phyloP scores from a whole-genome alignment of 2,329 filamentous ascomycete species.

The Botrytis elliptica region DNA sequence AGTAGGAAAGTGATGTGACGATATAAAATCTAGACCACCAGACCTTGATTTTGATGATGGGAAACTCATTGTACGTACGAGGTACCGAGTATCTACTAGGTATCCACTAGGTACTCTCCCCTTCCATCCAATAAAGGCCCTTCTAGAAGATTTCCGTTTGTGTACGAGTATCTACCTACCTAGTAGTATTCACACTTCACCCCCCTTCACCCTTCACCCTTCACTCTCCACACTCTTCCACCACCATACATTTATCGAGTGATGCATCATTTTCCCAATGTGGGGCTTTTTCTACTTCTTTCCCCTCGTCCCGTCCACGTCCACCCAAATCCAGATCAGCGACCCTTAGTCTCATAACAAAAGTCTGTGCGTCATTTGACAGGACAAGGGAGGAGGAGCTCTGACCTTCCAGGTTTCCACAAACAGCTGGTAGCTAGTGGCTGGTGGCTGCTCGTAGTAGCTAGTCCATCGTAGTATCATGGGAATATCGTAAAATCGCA shows the following conservation, averaged over 20 bases:
- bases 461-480: not conserved
- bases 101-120: not conserved
- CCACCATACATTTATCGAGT: not conserved
- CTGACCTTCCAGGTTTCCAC: not conserved
- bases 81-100: too few species aligned
- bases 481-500: not conserved
- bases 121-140: not conserved
- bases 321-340: not conserved
- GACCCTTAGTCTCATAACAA: not conserved
- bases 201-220: too few species aligned
- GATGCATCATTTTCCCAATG: not conserved
- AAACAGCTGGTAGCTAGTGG: too few species aligned
- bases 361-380: not conserved
- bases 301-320: not conserved
- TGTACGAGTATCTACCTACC: not conserved
- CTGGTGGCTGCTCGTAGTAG: too few species aligned
- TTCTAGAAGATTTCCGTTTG: slow-evolving; percentile 8
- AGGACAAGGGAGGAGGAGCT: not conserved
- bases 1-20: not conserved
- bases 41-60: not conserved
- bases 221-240: not conserved
- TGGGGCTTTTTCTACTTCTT: not conserved
- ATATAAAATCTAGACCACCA: not conserved
- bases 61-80: not conserved
- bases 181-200: not conserved